These are phyloP conservation scores for Henckelia pumila DNA, from an alignment of 257 asterid genomes.

Conservation along the genomic window DNA sequence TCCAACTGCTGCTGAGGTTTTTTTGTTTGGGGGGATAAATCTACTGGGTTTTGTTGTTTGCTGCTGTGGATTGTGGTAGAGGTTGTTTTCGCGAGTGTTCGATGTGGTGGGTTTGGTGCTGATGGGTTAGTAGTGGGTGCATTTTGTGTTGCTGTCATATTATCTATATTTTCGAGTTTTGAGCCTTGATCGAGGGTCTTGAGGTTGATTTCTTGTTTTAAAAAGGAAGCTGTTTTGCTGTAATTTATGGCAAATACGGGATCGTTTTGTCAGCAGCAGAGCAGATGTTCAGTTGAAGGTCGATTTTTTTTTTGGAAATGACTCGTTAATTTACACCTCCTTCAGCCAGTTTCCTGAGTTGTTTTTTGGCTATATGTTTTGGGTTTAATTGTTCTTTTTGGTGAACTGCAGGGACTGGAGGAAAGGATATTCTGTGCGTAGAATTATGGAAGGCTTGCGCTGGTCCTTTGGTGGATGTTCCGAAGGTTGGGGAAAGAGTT, in stretches of 20 bases:
- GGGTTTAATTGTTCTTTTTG: not conserved
- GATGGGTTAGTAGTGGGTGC: not conserved
- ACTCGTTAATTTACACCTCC: not conserved
- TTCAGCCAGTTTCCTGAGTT: not conserved
- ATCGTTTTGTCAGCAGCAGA: slow-evolving; percentile 39
- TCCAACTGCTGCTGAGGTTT: not conserved
- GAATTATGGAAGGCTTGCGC: slow-evolving; percentile 96
- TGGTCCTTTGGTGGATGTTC: slow-evolving; percentile 92
- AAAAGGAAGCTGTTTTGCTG: slow-evolving; percentile 18
- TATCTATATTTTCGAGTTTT: not conserved
- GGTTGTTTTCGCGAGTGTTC: not conserved
- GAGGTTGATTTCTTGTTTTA: not conserved
- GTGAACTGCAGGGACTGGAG: slow-evolving; percentile 39
- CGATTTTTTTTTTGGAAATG: slow-evolving; percentile 1
- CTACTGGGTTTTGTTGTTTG: not conserved
- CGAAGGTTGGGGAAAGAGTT: slow-evolving; percentile 66
- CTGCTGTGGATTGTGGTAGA: not conserved
- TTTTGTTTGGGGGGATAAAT: not conserved
- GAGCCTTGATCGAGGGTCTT: not conserved
- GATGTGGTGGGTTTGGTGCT: not conserved
- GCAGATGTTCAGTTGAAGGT: slow-evolving; percentile 37
- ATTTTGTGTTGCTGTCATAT: too few relatives aligned
- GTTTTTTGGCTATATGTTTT: slow-evolving; percentile 5
- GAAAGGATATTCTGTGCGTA: slow-evolving; percentile 50
- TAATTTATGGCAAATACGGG: slow-evolving; percentile 41